Base-by-base conservation (phyloP, 2,329 filamentous ascomycete genomes). In the Endoconidiophora polonica region DNA sequence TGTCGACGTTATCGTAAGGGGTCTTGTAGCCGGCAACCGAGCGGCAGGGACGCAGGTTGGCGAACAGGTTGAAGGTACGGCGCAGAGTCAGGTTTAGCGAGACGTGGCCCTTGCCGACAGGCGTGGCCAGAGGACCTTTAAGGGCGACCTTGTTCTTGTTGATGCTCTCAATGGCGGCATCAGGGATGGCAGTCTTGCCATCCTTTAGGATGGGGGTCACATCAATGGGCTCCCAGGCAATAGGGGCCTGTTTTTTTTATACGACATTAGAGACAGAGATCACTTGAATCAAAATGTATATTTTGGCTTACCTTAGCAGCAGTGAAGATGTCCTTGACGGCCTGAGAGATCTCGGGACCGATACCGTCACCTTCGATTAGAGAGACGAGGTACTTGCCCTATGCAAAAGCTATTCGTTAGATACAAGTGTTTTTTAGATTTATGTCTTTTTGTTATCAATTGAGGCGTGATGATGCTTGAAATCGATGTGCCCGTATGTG, bases 341-440 rank as follows among this genome's bases (percentile, higher is more conserved):
- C 93, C 69, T 94, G 81, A 57, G 91, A 81, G 65, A 98, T 98
- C 72, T 98, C 90, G 57, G 91, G 91, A 55, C 91, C 91, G 66
- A 98, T 98, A 66, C 91, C 91, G 64, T 98, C 93, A 70, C 93
- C 91, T 76, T 98, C 93, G 58, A 98, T 98, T 69, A 98, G 74
- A 60, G 86, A 90, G 62, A 98, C 91, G 52, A 85, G 84, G 77
- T 83, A 98, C 69, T 91, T 91, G 63, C 91, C 91, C 86, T 94
- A 61, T 54, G 57, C 43, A 37, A 12, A 52, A 44, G 18, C 47
- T 44, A 44, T 22, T 18, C 52, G 48, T 52, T 20, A 46, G 50
- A 45, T 43, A 43, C 26, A 6, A 33, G 26, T 9, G 1, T 33
- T 33, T 33, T 10, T 33, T 10, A 9, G 12, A 42, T 44, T 44